phyloP scores from a whole-genome alignment of 129 eudicot species.

The Artemisia argyi region DNA sequence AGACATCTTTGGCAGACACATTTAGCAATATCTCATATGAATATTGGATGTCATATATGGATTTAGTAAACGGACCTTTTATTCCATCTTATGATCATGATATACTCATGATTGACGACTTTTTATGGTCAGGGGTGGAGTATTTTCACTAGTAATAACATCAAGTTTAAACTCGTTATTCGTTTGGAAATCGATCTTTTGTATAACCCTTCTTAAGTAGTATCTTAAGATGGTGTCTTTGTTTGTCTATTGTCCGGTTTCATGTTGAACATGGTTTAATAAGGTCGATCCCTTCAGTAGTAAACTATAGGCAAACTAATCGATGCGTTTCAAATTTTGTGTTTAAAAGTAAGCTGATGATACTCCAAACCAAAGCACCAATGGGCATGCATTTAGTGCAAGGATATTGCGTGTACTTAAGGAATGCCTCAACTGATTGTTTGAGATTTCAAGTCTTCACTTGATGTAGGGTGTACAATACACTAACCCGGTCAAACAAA shows the following conservation, averaged over 20 bases:
- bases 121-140: slow-evolving; percentile 17
- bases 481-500: too few species aligned
- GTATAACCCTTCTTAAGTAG: not conserved
- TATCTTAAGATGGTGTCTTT: too few species aligned
- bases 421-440: not conserved
- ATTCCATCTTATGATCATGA: slow-evolving; percentile 3
- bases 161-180: not conserved
- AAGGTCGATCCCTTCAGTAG: too few species aligned
- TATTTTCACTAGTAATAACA: not conserved
- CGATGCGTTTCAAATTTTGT: too few species aligned
- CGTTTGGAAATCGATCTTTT: not conserved
- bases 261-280: too few species aligned
- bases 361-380: too few species aligned
- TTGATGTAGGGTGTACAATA: not conserved
- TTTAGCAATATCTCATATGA: not conserved
- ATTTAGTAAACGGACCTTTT: not conserved
- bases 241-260: too few species aligned
- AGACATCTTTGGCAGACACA: not conserved
- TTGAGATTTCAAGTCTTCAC: not conserved
- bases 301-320: too few species aligned
- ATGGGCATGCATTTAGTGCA: too few species aligned
- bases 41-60: not conserved
- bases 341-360: too few species aligned
- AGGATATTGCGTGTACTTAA: too few species aligned
- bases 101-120: not conserved